These are phyloP conservation scores for Macrolepiota albuminosa DNA, from an alignment of 768 basidiomycete genomes.

Conservation along the genomic window DNA sequence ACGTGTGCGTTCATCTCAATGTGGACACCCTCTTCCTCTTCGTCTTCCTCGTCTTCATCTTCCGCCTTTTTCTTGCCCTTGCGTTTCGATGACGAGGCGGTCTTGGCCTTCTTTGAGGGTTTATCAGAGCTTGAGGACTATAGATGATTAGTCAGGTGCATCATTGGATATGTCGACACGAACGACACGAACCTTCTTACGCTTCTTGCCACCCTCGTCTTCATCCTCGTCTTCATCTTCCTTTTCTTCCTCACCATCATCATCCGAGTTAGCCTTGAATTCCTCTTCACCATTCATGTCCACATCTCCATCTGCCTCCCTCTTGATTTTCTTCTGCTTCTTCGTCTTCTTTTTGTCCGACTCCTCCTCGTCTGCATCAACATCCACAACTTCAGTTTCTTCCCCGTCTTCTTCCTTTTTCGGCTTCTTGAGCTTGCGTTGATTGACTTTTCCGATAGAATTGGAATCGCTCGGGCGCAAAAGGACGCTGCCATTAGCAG, in stretches of 20 bases:
- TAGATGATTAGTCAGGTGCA: conserved; percentile 7
- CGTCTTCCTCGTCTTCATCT: conserved; percentile 45
- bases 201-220: conserved; percentile 56
- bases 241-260: conserved; percentile 50
- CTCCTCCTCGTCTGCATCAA: conserved; percentile 43
- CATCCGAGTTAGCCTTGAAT: conserved; percentile 46
- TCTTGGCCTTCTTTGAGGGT: conserved; percentile 42
- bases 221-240: conserved; percentile 49
- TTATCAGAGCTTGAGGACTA: conserved; percentile 36
- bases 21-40: conserved; percentile 48
- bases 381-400: conserved; percentile 42
- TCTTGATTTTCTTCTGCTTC: conserved; percentile 43
- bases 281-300: conserved; percentile 43
- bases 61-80: conserved; percentile 54
- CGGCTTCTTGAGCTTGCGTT: conserved; percentile 27
- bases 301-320: conserved; percentile 41
- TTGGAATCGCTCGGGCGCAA: conserved; percentile 68
- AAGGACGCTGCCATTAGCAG: conserved; percentile 85
- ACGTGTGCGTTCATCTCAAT: conserved; percentile 92
- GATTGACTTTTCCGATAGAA: conserved; percentile 38
- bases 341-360: conserved; percentile 37
- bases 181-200: conserved; percentile 53
- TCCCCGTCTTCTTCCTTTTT: conserved; percentile 39
- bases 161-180: not conserved
- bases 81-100: conserved; percentile 28